Base-by-base conservation (phyloP, 2,329 filamentous ascomycete species). In the Helotiales sp. region DNA sequence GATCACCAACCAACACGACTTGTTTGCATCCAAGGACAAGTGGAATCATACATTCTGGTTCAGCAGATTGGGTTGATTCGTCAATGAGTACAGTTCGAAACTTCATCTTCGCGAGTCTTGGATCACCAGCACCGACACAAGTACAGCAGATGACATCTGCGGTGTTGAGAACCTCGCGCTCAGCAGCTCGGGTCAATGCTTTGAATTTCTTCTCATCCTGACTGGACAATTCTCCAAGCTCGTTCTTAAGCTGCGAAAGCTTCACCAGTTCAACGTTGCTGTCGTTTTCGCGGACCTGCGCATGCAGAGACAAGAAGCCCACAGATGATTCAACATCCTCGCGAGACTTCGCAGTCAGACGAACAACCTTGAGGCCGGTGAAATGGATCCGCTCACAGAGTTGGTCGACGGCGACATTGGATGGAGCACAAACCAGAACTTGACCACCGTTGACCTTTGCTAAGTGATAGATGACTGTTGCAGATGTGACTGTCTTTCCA, bases 301-400 rank as follows among this genome's bases (percentile, higher is more conserved):
- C 91, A 67, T 99, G 95, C 51, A 99, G 81, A 33, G 95, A 95
- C 38, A 99, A 80, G 75, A 97, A 98, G 67, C 91, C 91, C 66
- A 99, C 95, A 3, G 93, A 93, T n/a, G 93, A 97, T 73, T 99
- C 95, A 9, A 99, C 95, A 79, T 99, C 95, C 74, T 99, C 95
- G 60, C 95, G 89, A 51, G 95, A 99, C 76, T 99, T 99, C 60
- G 95, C 95, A n/a, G 95, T 99, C 58, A 99, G 86, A 70, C 95
- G 93, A 42, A 98, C 95, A 54, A 96, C 95, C 78, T 99, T 99
- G 63, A 99, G 81, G 2, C 93, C 93, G 31, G 95, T 99, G 57
- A 87, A 85, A 74, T 98, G 93, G 62, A 99, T 93, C 47, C 96
- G 91, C 76, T 99, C 95, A 72, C 95, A 99, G 29, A 99, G 87